Evolutionary conservation across 1,284 basidiomycete genomes (phyloP), one percentile per base, ranked within the genome.

Genomic region (Melampsora americana): DNA sequence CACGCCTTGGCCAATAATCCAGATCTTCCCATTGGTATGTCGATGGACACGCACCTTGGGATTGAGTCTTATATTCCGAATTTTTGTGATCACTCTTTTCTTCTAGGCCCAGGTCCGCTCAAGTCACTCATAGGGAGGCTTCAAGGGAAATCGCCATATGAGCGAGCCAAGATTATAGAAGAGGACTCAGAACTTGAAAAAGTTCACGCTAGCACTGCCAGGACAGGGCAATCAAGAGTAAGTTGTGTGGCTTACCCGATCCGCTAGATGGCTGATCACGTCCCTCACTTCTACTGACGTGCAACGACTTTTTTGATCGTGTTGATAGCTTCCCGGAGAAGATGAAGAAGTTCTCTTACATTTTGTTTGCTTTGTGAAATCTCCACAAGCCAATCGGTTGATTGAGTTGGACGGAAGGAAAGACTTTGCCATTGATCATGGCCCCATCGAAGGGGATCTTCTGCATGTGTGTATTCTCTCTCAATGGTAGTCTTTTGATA

Each of bases 321-420:
- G 28, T 16, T 28, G 3, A 44, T 77, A 78, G 44, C 81, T 82
- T 9, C 82, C 82, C 9, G 73, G 77, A 7, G 78, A 80, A n/a
- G 71, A 80, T 32, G 81, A 81, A 66, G 75, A 79, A 35, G 81
- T 83, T 5, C 66, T 80, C n/a, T 69, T 81, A 35, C 82, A 83
- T 78, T 83, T 83, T 79, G 80, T 82, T 20, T 79, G 80, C 65
- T 83, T 82, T 68, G 79, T 83, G 14, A 77, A 81, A 46, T 79
- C 79, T 42, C 23, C 12, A 35, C 20, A 39, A 12, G 42, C 2
- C 44, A 46, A 59, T 64, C 70, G 70, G n/a, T 77, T 83, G 16
- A 66, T 82, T 12, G 81, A 83, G 77, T 78, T 83, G 18, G 82
- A 83, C 62, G 80, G 82, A 2, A 78, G 81, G 12, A 79, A 81